phyloP scores from a whole-genome alignment of 768 basidiomycete genomes.

The Termitomyces sp. region DNA sequence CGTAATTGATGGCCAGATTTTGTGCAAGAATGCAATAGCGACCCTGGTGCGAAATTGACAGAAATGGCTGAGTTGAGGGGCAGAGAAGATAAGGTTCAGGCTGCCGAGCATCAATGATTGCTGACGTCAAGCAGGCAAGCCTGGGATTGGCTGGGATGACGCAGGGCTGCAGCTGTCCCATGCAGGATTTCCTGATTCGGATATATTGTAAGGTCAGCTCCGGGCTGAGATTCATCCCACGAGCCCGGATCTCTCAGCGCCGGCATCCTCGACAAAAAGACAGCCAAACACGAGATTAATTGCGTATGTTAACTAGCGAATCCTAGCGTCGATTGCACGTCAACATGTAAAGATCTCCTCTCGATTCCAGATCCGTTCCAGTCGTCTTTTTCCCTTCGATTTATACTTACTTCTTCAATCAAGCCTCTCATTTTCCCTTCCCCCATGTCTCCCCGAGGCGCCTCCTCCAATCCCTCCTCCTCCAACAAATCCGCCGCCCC shows the following conservation, averaged over 20 bases:
- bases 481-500: conserved; percentile 30
- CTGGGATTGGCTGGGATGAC: neutral
- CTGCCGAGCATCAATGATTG: neutral
- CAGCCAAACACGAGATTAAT: conserved; percentile 16
- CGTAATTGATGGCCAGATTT: conserved; percentile 6
- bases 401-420: conserved; percentile 31
- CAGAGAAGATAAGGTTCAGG: conserved; percentile 2
- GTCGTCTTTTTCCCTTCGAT: conserved; percentile 29
- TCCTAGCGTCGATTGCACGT: conserved; percentile 13
- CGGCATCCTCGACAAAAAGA: conserved; percentile 34
- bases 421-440: conserved; percentile 13
- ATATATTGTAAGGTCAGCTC: neutral
- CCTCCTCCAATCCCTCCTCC: conserved; percentile 30
- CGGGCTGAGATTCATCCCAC: conserved; percentile 2
- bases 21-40: neutral
- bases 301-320: conserved; percentile 1
- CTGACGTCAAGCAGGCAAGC: conserved; percentile 1
- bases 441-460: conserved; percentile 56
- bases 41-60: neutral
- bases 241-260: conserved; percentile 19
- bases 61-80: neutral
- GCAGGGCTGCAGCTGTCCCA: neutral
- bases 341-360: conserved; percentile 32
- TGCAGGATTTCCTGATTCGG: conserved; percentile 1
- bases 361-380: conserved; percentile 35